Evolutionary conservation across 129 eudicot genomes (phyloP), one percentile per base, ranked within the genome.

Genomic region (Glebionis coronaria): DNA sequence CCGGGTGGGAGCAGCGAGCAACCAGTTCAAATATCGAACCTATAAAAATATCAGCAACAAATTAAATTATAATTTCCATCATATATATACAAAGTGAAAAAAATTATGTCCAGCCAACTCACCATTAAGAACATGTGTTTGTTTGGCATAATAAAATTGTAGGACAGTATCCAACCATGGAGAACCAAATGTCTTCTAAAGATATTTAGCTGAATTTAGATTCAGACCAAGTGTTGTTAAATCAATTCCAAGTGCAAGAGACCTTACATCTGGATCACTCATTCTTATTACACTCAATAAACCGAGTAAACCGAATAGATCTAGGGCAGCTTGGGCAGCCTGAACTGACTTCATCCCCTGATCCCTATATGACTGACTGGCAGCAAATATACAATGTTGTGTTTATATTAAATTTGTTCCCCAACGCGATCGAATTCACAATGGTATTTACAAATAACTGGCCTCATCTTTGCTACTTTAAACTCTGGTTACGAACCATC

Each of bases 161-260:
- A 96, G 97, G 63, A 87, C 91, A 1, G 69, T 72, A 60, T 91
- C 96, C 10, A 88, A 83, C 95, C 95, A 91, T 1, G 97, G 97
- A 27, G 96, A 87, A 58, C 86, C 90, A 75, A 91, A 91, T 19
- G 87, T 82, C 79, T 80, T 82, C 80, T 87, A 79, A 55, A 94
- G 88, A 79, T 89, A 87, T 83, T 94, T 97, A 1, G 88, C 55
- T 7, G 99, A 89, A 70, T 94, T 89, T 69, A 94, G 71, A 69
- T 94, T 89, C 61, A 89, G 73, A 6, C 99, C 99, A 21, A 94
- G 90, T 3, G 99, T 89, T 1, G 97, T 86, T 63, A 89, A 69
- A 81, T 94, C 99, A 9, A 86, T 84, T 42, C 97, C 97, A 12
- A 94, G 99, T 13, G 99, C 95, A 71, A 94, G 88, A 56, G 92